Evolutionary conservation across 306 rosid genomes (phyloP).

Genomic region (Sicyos edulis): DNA sequence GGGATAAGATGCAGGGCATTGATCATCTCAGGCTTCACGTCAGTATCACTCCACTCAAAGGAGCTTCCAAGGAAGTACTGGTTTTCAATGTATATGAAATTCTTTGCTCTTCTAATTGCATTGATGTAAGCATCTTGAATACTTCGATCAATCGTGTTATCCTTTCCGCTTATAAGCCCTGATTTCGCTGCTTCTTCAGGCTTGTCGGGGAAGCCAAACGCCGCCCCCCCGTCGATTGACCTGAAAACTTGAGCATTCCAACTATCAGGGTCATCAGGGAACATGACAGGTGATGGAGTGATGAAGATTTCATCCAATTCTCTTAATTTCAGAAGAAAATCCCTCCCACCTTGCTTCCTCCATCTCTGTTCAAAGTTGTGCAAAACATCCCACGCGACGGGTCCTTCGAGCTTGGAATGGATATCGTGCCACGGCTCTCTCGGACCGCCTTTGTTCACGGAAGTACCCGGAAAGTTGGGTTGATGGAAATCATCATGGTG

Average conservation of each 20-base stretch:
- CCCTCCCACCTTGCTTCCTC: slow-evolving; percentile 52
- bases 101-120: slow-evolving; percentile 47
- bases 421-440: slow-evolving; percentile 56
- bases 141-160: slow-evolving; percentile 46
- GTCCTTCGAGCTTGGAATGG: slow-evolving; percentile 46
- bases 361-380: slow-evolving; percentile 45
- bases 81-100: too few species aligned
- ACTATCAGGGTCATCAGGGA: slow-evolving; percentile 34
- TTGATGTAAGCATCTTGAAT: slow-evolving; percentile 47
- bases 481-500: slow-evolving; percentile 52
- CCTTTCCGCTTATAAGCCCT: slow-evolving; percentile 47
- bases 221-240: slow-evolving; percentile 48
- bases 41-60: slow-evolving; percentile 34
- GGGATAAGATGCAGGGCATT: slow-evolving; percentile 44
- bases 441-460: slow-evolving; percentile 41
- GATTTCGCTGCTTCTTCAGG: slow-evolving; percentile 42
- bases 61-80: slow-evolving; percentile 54
- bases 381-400: slow-evolving; percentile 50
- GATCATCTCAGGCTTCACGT: slow-evolving; percentile 35
- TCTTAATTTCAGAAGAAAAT: slow-evolving; percentile 35
- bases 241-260: slow-evolving; percentile 49
- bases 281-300: slow-evolving; percentile 46
- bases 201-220: slow-evolving; percentile 43
- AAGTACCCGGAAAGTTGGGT: slow-evolving; percentile 36
- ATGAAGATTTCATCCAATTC: slow-evolving; percentile 36